Base-by-base conservation (phyloP, 441 rosid genomes). In the Oxalis stricta region DNA sequence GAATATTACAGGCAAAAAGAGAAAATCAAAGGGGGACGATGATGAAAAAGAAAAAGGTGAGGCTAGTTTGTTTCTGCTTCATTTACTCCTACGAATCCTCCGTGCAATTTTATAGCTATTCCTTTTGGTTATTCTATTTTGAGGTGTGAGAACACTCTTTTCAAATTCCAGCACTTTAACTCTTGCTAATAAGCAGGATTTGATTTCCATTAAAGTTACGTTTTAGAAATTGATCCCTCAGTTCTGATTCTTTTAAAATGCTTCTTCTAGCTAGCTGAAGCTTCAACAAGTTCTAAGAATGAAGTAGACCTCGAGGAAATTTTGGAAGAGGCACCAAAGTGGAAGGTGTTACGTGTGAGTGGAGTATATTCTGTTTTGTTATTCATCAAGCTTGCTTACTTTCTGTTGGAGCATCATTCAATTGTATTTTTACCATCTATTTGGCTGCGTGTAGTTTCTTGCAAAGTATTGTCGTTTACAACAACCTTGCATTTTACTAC, bases 281-380 rank as follows among this genome's bases (percentile, higher is more conserved):
- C 72, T n/a, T 43, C 77, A 4, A 10, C 61, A 9, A 69, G 59
- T 61, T 18, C 53, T 36, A 57, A 42, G 52, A 40, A 55, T 39
- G 64, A 66, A 9, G 71, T 79, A 36, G 60, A 70, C 46, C 48
- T 86, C 38, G 84, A 79, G 55, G 84, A 86, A 76, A 67, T 72
- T 48, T 44, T 91, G 62, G 96, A 91, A 64, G 91, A 78, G 66
- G 69, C 99, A 44, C 96, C 99, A 5, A 83, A 91, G 70, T 91
- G 99, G 95, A 91, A 81, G 70, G 92, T 83, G 64, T 84, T 91
- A 73, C 85, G 89, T 66, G 97, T 84, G 94, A 80, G 98, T 76
- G 68, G 67, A 66, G 73, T 73, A 79, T 76, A 75, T 76, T 64
- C 55, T 68, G 57, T 50, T 68, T 54, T 73, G 53, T 22, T 30